Conservation (phyloP, 768 basidiomycete genomes). For the Pisolithus tinctorius region DNA sequence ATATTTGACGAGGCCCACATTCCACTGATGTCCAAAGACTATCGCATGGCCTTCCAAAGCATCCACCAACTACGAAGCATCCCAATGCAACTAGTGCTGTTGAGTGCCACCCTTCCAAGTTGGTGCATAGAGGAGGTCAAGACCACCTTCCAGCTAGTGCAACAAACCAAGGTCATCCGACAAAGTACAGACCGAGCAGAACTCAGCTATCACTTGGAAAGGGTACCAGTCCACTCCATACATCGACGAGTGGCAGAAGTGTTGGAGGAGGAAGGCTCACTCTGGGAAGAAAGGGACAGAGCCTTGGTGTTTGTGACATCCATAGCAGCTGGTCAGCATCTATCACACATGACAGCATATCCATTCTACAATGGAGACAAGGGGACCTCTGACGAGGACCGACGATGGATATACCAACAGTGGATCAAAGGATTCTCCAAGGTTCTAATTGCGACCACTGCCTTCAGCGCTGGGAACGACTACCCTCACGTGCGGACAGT, state of each 20-base stretch:
- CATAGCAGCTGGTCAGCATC: background rate
- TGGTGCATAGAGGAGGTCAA: too few relatives aligned
- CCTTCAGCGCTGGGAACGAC: conserved; percentile 21
- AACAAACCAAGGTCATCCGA: too few relatives aligned
- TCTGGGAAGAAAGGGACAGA: background rate
- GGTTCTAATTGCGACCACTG: conserved; percentile 14
- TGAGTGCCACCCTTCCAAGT: too few relatives aligned
- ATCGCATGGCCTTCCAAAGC: conserved; percentile 1
- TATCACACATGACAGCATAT: background rate
- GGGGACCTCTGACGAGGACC: background rate
- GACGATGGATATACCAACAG: background rate
- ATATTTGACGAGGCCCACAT: too few relatives aligned
- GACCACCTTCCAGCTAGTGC: too few relatives aligned
- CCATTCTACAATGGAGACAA: conserved; percentile 10
- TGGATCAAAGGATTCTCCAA: conserved; percentile 7
- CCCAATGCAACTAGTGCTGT: too few relatives aligned
- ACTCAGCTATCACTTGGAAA: conserved; percentile 4
- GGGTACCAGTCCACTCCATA: background rate
- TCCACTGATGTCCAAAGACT: too few relatives aligned
- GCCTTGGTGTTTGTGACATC: conserved; percentile 7
- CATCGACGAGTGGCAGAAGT: too few relatives aligned
- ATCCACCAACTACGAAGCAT: conserved; percentile 8
- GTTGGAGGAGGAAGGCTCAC: background rate
- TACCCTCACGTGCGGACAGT: conserved; percentile 12
- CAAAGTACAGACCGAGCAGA: conserved; percentile 2